Base-by-base conservation (phyloP, 2,329 filamentous ascomycete genomes). In the Ophiostoma populinum region DNA sequence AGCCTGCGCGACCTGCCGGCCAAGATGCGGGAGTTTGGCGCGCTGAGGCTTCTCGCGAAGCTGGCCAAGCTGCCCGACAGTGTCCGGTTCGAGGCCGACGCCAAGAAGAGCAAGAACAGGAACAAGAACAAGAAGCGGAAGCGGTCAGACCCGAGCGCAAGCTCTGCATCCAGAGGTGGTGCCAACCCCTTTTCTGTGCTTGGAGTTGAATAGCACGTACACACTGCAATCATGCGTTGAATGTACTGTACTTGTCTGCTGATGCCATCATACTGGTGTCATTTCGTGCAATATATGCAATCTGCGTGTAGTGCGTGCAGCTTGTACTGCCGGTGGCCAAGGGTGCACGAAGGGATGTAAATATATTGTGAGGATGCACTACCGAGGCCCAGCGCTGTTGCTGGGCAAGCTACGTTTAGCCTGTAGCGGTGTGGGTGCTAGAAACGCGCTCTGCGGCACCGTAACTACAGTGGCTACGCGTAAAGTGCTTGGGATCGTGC, bases 381-480 rank as follows among this genome's bases (percentile, higher is more conserved):
- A n/a, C n/a, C n/a, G n/a, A n/a, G n/a, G n/a, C n/a, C n/a, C n/a
- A n/a, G n/a, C n/a, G n/a, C n/a, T n/a, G n/a, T n/a, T n/a, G n/a
- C n/a, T n/a, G n/a, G n/a, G n/a, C n/a, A n/a, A n/a, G n/a, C n/a
- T n/a, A n/a, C n/a, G n/a, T n/a, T n/a, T n/a, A n/a, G n/a, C n/a
- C n/a, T n/a, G n/a, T n/a, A n/a, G n/a, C n/a, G n/a, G n/a, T n/a
- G n/a, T n/a, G n/a, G n/a, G n/a, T n/a, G n/a, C n/a, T n/a, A n/a
- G n/a, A n/a, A n/a, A n/a, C n/a, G n/a, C n/a, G n/a, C n/a, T n/a
- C n/a, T n/a, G n/a, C n/a, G 30, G 11, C 7, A 24, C 7, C 1
- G 28, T 32, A 6, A 32, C 15, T 15, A 21, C 29, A 21, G 19
- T 12, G 22, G 19, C 18, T 13, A 55, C 55, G 51, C 51, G 51